phyloP scores from a whole-genome alignment of 2,329 filamentous ascomycete species.

The Colletotrichum siamense region DNA sequence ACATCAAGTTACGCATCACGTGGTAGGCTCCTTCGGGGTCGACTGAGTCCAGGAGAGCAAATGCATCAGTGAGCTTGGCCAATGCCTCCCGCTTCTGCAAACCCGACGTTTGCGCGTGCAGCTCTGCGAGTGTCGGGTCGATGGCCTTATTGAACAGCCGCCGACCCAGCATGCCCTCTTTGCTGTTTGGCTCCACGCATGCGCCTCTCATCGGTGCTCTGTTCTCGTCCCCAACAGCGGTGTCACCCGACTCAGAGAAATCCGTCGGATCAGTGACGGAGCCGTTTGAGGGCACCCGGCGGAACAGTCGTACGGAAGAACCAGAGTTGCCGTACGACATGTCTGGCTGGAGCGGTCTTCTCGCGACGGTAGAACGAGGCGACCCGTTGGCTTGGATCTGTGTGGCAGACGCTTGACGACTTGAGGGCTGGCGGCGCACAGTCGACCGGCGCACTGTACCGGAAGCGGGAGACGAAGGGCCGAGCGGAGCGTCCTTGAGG shows the following conservation, averaged over 20 bases:
- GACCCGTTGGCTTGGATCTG: constrained; percentile 44
- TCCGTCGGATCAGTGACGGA: constrained; percentile 49
- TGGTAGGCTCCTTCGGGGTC: constrained; percentile 93
- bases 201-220: constrained; percentile 52
- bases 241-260: constrained; percentile 41
- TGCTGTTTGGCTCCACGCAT: constrained; percentile 66
- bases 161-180: constrained; percentile 83
- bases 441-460: constrained; percentile 68
- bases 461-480: constrained; percentile 57
- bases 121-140: constrained; percentile 83
- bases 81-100: constrained; percentile 80
- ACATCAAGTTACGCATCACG: constrained; percentile 77
- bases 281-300: constrained; percentile 78
- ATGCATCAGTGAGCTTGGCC: constrained; percentile 83
- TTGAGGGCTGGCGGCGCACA: constrained; percentile 51
- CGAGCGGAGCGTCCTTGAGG: constrained; percentile 64
- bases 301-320: constrained; percentile 91
- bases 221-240: constrained; percentile 67
- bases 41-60: constrained; percentile 80
- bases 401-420: constrained; percentile 51
- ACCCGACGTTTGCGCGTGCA: constrained; percentile 77
- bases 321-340: constrained; percentile 93
- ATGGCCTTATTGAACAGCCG: constrained; percentile 82
- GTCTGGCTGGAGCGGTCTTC: constrained; percentile 85
- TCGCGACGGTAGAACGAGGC: constrained; percentile 51